phyloP scores from a whole-genome alignment of 2,329 filamentous ascomycete species.

The Emergomyces pasteurianus region DNA sequence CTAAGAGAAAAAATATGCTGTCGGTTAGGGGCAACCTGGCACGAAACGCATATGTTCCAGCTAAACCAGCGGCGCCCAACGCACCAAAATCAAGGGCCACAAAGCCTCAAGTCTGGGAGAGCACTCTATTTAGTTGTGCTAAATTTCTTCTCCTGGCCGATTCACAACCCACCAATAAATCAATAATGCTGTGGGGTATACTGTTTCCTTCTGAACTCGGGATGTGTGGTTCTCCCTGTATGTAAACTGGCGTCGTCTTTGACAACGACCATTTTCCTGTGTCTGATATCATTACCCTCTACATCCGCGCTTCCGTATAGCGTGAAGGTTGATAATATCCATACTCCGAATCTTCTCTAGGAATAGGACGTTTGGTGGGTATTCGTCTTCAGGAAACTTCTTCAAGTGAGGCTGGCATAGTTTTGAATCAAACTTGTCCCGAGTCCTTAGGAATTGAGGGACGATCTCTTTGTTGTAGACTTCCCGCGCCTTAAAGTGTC shows the following conservation, averaged over 20 bases:
- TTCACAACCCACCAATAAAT: no score
- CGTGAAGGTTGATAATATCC: slow-evolving; percentile 13
- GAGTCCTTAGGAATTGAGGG: slow-evolving; percentile 6
- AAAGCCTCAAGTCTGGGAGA: no score
- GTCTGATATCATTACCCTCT: slow-evolving; percentile 15
- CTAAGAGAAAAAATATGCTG: no score
- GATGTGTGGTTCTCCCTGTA: no score
- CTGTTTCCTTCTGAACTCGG: no score
- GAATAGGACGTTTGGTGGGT: slow-evolving; percentile 14
- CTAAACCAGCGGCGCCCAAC: no score
- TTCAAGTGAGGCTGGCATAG: slow-evolving; percentile 4
- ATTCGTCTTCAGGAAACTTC: slow-evolving; percentile 10
- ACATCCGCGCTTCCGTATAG: slow-evolving; percentile 12
- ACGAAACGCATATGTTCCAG: no score
- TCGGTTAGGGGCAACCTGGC: no score
- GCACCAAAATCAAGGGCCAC: no score
- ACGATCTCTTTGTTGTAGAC: slow-evolving; percentile 6
- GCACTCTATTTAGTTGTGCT: no score
- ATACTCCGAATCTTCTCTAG: slow-evolving; percentile 18
- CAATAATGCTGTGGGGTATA: no score
- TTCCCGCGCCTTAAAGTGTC: slow-evolving; percentile 4
- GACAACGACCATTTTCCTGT: slow-evolving; percentile 16
- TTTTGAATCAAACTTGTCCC: slow-evolving; percentile 8
- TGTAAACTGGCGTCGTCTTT: slow-evolving; percentile 4
- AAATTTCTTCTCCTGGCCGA: no score